phyloP scores from a whole-genome alignment of 2,329 filamentous ascomycete species.

The Plectosphaerella plurivora region DNA sequence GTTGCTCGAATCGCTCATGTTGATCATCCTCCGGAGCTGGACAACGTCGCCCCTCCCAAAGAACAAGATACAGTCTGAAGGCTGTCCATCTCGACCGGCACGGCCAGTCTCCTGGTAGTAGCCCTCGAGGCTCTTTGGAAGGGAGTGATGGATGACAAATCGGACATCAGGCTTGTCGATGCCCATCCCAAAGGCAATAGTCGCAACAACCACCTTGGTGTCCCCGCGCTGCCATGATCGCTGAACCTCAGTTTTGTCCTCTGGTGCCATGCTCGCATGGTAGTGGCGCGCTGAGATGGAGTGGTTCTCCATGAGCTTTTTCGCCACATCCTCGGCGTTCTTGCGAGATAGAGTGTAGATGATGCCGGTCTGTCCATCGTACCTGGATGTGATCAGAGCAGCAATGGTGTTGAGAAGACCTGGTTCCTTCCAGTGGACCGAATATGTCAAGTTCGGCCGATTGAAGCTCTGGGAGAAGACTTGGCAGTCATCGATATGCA shows the following conservation, averaged over 20 bases:
- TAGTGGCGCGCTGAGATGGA: conserved; percentile 77
- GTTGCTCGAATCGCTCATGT: conserved; percentile 68
- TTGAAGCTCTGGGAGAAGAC: conserved; percentile 94
- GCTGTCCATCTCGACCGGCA: conserved; percentile 84
- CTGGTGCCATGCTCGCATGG: conserved; percentile 71
- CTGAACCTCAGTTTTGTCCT: conserved; percentile 68
- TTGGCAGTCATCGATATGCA: conserved; percentile 75
- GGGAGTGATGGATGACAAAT: conserved; percentile 88
- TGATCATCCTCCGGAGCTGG: conserved; percentile 74
- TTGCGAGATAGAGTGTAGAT: conserved; percentile 88
- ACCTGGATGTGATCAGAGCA: conserved; percentile 65
- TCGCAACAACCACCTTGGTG: conserved; percentile 89
- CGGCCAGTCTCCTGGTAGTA: conserved; percentile 98
- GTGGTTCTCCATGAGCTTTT: conserved; percentile 55
- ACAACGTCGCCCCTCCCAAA: conserved; percentile 77
- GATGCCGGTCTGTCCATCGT: conserved; percentile 74
- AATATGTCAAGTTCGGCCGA: conserved; percentile 88
- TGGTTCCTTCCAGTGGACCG: conserved; percentile 64
- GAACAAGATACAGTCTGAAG: conserved; percentile 85
- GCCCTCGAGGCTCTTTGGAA: conserved; percentile 93
- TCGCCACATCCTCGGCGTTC: conserved; percentile 75
- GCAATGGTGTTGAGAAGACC: conserved; percentile 43
- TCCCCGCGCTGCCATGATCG: conserved; percentile 75
- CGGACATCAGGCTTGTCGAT: conserved; percentile 97
- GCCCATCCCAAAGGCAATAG: conserved; percentile 99